Percentiles rank a stretch among this genome's conserved stretches.
Evolutionary conservation across 306 rosid species (phyloP).

Genomic region (Prunus kanzakura): DNA sequence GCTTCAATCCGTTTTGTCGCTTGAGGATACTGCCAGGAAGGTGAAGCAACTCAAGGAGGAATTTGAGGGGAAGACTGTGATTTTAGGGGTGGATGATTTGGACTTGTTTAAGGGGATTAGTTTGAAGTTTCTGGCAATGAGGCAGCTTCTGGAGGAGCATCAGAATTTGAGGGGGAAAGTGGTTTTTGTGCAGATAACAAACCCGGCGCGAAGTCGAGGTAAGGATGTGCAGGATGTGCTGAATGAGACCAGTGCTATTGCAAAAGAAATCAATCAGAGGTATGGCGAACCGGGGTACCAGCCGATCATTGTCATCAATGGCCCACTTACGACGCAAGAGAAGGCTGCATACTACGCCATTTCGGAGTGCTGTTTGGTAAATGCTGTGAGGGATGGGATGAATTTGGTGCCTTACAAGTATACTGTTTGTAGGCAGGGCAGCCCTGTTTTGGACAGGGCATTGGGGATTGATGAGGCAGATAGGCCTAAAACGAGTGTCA

Average conservation of each 20-base stretch:
- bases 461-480: slow-evolving; percentile 15
- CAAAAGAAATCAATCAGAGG: slow-evolving; percentile 40
- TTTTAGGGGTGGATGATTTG: slow-evolving; percentile 70
- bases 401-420: slow-evolving; percentile 67
- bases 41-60: slow-evolving; percentile 37
- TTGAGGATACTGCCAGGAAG: slow-evolving; percentile 27
- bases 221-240: slow-evolving; percentile 63
- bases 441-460: slow-evolving; percentile 43
- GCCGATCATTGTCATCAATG: slow-evolving; percentile 47
- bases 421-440: slow-evolving; percentile 67
- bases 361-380: slow-evolving; percentile 61
- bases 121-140: slow-evolving; percentile 65
- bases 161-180: slow-evolving; percentile 34
- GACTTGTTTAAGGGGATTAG: slow-evolving; percentile 71
- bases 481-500: slow-evolving; percentile 42
- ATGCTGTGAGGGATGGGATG: slow-evolving; percentile 78
- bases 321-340: slow-evolving; percentile 42
- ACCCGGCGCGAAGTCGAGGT: slow-evolving; percentile 63
- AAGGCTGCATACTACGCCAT: slow-evolving; percentile 58
- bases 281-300: slow-evolving; percentile 40
- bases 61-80: slow-evolving; percentile 44
- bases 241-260: slow-evolving; percentile 43
- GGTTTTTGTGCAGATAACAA: slow-evolving; percentile 66
- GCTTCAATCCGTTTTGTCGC: slow-evolving; percentile 38
- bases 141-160: slow-evolving; percentile 41